Evolutionary conservation across 2,329 filamentous ascomycete genomes (phyloP).

Genomic region (Paecilomyces variotii): DNA sequence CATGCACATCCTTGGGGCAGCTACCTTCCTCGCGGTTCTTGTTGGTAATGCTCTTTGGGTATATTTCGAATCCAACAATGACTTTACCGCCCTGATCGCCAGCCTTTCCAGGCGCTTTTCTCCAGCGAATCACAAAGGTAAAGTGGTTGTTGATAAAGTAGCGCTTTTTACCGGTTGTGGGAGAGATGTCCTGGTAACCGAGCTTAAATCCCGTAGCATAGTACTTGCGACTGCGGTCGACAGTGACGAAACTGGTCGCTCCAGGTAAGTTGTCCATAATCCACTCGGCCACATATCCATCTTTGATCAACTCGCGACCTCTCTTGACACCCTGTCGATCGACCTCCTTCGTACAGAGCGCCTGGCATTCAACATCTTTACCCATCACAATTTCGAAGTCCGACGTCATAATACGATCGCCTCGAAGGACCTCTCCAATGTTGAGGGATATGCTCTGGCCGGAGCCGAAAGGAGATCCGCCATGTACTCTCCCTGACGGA

Average conservation of each 20-base stretch:
- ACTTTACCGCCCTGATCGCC: slow-evolving; percentile 67
- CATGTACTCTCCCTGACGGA: slow-evolving; percentile 58
- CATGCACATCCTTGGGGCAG: slow-evolving; percentile 60
- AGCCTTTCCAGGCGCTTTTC: slow-evolving; percentile 59
- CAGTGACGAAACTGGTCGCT: slow-evolving; percentile 79
- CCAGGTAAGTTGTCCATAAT: slow-evolving; percentile 88
- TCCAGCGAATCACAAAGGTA: slow-evolving; percentile 73
- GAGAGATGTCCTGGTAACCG: slow-evolving; percentile 62
- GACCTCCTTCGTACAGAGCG: slow-evolving; percentile 63
- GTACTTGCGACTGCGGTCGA: slow-evolving; percentile 77
- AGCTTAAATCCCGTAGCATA: slow-evolving; percentile 87
- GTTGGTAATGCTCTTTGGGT: slow-evolving; percentile 70
- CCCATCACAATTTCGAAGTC: slow-evolving; percentile 76
- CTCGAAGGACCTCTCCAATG: slow-evolving; percentile 76
- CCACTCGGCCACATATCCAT: slow-evolving; percentile 86
- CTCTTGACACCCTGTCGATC: slow-evolving; percentile 57
- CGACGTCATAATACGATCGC: slow-evolving; percentile 75
- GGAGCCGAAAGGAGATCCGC: slow-evolving; percentile 61
- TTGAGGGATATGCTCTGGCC: slow-evolving; percentile 75
- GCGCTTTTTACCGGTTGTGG: slow-evolving; percentile 50
- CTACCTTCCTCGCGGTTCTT: slow-evolving; percentile 55
- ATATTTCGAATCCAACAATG: slow-evolving; percentile 83
- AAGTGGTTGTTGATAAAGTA: slow-evolving; percentile 84
- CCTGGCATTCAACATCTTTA: slow-evolving; percentile 62
- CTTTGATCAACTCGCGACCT: slow-evolving; percentile 63